These are phyloP conservation scores for Cryptosporidium muris DNA, from an alignment of 169 alveolate genomes.

Conservation along the genomic window DNA sequence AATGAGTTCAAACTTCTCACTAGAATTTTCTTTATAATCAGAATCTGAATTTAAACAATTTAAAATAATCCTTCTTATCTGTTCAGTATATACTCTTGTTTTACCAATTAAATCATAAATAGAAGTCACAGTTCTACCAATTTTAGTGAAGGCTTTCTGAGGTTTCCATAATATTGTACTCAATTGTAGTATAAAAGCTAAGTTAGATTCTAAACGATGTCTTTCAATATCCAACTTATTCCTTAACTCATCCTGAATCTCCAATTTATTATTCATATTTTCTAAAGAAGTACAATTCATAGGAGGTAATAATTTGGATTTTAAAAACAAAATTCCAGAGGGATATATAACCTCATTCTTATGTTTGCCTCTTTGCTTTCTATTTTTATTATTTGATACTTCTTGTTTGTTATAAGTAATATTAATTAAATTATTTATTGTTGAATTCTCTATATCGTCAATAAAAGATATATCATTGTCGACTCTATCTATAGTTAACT, in stretches of 20 bases:
- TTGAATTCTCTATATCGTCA: neutral
- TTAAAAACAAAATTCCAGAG: slow-evolving; percentile 25
- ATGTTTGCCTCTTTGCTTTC: neutral
- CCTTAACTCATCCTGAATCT: slow-evolving; percentile 19
- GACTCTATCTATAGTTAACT: neutral
- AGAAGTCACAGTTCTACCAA: slow-evolving; percentile 23
- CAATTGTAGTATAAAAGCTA: slow-evolving; percentile 40
- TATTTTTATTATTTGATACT: neutral
- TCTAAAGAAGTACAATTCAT: slow-evolving; percentile 26
- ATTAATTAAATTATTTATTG: too few relatives aligned
- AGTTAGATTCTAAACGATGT: slow-evolving; percentile 38
- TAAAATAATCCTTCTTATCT: slow-evolving; percentile 16
- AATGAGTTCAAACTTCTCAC: slow-evolving; percentile 2
- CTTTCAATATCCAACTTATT: slow-evolving; percentile 45
- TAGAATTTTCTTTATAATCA: neutral
- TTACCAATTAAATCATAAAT: slow-evolving; percentile 28
- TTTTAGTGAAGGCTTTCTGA: slow-evolving; percentile 28
- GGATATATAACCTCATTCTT: slow-evolving; percentile 12
- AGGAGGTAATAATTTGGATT: slow-evolving; percentile 17
- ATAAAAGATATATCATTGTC: neutral
- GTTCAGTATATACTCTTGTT: slow-evolving; percentile 45
- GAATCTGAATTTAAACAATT: slow-evolving; percentile 6
- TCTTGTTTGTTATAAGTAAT: neutral
- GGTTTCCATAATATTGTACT: slow-evolving; percentile 41
- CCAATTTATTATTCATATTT: neutral